phyloP scores from a whole-genome alignment of 495 filamentous ascomycete species.

The Penicillium ochrochloron region DNA sequence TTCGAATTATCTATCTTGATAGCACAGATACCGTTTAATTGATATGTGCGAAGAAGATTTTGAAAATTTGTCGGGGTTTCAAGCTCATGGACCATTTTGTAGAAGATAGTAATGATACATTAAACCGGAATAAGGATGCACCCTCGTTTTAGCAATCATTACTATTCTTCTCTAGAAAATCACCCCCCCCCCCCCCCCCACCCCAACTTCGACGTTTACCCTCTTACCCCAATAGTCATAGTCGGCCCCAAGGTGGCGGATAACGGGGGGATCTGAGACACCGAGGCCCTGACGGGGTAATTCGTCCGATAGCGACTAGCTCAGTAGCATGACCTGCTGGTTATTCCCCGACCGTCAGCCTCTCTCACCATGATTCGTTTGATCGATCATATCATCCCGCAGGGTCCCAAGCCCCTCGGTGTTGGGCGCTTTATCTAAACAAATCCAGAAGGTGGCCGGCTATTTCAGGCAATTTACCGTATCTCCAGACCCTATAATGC shows the following conservation, averaged over 20 bases:
- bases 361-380: background rate
- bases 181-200: no score
- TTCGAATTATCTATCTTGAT: no score
- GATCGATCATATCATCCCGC: background rate
- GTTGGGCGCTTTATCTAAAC: background rate
- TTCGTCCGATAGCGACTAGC: background rate
- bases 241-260: background rate
- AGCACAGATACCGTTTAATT: no score
- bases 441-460: conserved; percentile 7
- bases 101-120: no score
- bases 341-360: background rate
- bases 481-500: background rate
- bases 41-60: no score
- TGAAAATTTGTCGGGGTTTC: no score
- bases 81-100: no score
- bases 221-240: conserved; percentile 5
- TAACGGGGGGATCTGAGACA: conserved; percentile 9
- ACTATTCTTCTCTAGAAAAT: no score
- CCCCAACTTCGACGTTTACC: background rate
- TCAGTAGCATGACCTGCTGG: background rate
- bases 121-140: no score
- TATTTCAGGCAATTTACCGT: conserved; percentile 5
- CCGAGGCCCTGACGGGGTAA: conserved; percentile 1
- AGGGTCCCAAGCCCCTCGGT: conserved; percentile 1
- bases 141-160: no score